These are phyloP conservation scores for Omphalotus guepiniiformis DNA, from an alignment of 768 basidiomycete species.

Conservation along the genomic window DNA sequence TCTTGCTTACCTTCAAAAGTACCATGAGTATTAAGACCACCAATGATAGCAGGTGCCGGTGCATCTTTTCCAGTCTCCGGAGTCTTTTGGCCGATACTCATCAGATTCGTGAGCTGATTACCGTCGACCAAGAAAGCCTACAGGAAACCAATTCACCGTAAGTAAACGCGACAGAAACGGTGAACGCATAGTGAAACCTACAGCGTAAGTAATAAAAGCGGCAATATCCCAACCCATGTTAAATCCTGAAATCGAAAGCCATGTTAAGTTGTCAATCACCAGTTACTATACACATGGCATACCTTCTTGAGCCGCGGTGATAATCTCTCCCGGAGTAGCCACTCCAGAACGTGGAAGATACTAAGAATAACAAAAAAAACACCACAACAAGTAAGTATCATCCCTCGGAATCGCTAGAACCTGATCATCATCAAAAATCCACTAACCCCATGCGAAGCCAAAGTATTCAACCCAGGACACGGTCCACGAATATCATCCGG, in stretches of 20 bases:
- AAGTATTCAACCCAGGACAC: conserved; percentile 13
- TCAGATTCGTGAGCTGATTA: too few relatives aligned
- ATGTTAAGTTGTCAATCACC: neutral
- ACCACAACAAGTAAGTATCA: neutral
- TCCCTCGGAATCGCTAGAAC: too few relatives aligned
- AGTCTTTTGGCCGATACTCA: neutral
- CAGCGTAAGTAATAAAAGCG: neutral
- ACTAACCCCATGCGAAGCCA: neutral
- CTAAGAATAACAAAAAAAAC: conserved; percentile 6
- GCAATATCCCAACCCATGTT: neutral
- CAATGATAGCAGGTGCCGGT: neutral
- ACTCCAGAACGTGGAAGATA: conserved; percentile 1
- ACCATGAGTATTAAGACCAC: neutral
- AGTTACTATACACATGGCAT: too few relatives aligned
- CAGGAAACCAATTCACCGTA: too few relatives aligned
- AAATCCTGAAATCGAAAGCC: neutral
- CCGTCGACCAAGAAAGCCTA: too few relatives aligned
- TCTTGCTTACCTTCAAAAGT: neutral
- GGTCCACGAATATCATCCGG: conserved; percentile 11
- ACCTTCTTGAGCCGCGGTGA: conserved; percentile 3
- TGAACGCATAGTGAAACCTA: neutral
- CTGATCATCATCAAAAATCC: neutral
- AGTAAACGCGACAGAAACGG: neutral
- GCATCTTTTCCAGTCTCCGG: neutral
- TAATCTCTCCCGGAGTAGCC: too few relatives aligned